Evolutionary conservation across 2,329 filamentous ascomycete species (phyloP), one percentile per base, ranked within the genome.

Genomic region (Cladosporium sp.): DNA sequence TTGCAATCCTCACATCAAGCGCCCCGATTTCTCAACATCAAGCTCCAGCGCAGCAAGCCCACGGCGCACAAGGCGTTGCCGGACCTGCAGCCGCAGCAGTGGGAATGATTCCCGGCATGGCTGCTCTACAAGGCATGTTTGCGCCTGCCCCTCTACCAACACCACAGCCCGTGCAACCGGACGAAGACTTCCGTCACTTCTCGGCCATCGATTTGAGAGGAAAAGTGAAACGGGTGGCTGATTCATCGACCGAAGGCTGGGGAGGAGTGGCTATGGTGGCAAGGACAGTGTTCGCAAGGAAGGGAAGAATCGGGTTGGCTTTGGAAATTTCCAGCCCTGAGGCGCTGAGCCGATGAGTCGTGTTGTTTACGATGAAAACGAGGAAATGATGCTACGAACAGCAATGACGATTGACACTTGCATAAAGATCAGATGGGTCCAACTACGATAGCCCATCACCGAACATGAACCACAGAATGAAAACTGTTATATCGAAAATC

Each of bases 121-220:
- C 47, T 12, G 15, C 35, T 6, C 15, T 50, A 15, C 39, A 50
- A 11, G 39, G 39, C 4, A 42, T 50, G 2, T 51, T 51, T 6
- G 25, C 41, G 18, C 19, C 39, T 20, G 20, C 29, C 15, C 30
- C 30, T 12, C 20, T 13, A 2, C 39, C 43, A 22, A 51, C 54
- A 15, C 47, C 53, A 8, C 43, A 25, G 32, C 52, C 57, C 9
- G 52, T 59, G 11, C 38, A 43, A n/a, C 57, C 61, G 22, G 61
- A 59, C 15, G 59, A 60, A 15, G 38, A 55, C 2, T 65, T 61
- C 42, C 52, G 55, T 13, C 61, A 58, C 11, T 65, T 65, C 52
- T 60, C 56, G n/a, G 43, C 57, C 8, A 40, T 57, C 9, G 62
- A 65, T 30, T 50, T 65, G 2, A 59, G 55, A 38, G 49, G 49